Base-by-base conservation (phyloP, 106 monocot species). In the Allium fistulosum region DNA sequence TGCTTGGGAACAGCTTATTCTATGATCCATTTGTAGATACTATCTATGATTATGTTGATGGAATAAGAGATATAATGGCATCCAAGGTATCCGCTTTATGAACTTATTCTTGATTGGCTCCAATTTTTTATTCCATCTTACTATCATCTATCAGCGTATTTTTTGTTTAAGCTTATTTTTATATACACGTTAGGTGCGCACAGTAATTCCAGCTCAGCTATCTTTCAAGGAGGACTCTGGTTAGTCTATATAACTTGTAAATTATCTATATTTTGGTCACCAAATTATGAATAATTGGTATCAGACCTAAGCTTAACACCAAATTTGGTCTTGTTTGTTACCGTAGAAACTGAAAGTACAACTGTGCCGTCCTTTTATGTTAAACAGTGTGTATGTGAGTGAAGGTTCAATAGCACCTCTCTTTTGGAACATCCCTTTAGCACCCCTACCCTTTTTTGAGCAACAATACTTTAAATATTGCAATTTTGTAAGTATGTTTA, bases 141-240 rank as follows among this genome's bases (percentile, higher is more conserved):
- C 49, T 57, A 46, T 63, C 13, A 12, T 66, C 4, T 48, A 15
- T 67, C 17, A 26, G 9, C 68, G 28, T 17, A 22, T 48, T 16
- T 58, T 58, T 12, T 9, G 60, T 65, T 26, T 57, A 61, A 17
- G 63, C 11, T 51, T 64, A 17, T 18, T 51, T 66, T 66, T 66
- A 3, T 55, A 50, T 52, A 11, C 57, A 26, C 71, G 45, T 61
- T 73, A 92, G 92, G 74, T 97, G n/a, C 79, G 74, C 9, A 89
- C 97, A 62, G 79, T 97, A 56, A 79, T 81, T 64, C 84, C 97
- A 72, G 89, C 97, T 52, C 75, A 81, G 68, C 12, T 77, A 73
- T 92, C 92, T 58, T 97, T 97, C 58, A 72, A 72, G 48, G 84
- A 97, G 62, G 92, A 97, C 15, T 87, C 84, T 76, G 92, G 97